Evolutionary conservation across 1,284 basidiomycete species (phyloP).

Genomic region (Apiotrichum laibachii): DNA sequence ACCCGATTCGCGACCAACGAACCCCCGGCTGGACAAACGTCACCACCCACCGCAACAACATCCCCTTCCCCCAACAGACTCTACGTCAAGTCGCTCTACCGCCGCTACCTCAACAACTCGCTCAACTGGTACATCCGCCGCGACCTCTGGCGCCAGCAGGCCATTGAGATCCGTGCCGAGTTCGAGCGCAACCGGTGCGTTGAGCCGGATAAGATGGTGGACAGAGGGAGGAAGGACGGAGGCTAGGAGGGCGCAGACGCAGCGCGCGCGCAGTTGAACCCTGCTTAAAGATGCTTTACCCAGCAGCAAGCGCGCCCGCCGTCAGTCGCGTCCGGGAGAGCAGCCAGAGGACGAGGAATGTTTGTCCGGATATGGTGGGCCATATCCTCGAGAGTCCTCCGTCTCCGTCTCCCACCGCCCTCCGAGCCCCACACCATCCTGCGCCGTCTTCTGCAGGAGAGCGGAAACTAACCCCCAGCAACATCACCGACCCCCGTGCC

Average conservation of each 20-base stretch:
- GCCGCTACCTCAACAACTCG: constrained; percentile 76
- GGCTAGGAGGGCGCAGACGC: background rate
- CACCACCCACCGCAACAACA: background rate
- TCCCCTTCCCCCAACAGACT: constrained; percentile 45
- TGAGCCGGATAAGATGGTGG: background rate
- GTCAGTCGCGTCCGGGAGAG: no score
- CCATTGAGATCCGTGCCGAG: constrained; percentile 80
- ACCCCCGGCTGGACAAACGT: background rate
- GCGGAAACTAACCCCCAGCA: constrained; percentile 53
- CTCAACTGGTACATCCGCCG: constrained; percentile 84
- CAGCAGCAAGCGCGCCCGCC: no score
- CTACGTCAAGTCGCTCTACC: constrained; percentile 90
- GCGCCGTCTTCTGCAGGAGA: background rate
- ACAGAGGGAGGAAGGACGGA: no score
- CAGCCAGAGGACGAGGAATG: no score
- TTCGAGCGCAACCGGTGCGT: constrained; percentile 86
- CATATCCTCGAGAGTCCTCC: background rate
- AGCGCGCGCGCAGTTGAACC: background rate
- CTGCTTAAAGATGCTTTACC: no score
- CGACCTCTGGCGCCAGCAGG: constrained; percentile 79
- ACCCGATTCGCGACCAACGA: background rate
- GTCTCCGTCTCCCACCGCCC: background rate
- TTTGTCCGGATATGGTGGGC: no score
- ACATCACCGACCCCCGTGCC: constrained; percentile 82
- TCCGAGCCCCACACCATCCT: background rate